phyloP scores from a whole-genome alignment of 257 asterid genomes.

The Fraxinus cuspidata region DNA sequence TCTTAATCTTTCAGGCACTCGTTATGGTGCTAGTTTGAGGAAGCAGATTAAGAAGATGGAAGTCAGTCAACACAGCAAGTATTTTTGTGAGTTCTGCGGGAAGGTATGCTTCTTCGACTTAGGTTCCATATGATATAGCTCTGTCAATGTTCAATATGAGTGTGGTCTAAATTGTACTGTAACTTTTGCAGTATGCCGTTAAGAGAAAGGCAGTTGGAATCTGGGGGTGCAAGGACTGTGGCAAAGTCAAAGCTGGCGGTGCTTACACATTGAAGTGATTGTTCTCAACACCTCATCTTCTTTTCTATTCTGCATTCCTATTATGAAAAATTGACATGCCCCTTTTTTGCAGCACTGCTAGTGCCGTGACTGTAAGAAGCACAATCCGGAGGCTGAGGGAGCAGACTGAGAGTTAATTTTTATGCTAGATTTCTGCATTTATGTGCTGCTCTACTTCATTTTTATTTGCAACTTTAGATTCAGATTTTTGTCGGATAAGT shows the following conservation, averaged over 20 bases:
- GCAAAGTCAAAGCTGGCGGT: slow-evolving; percentile 70
- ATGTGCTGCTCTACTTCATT: slow-evolving; percentile 15
- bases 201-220: slow-evolving; percentile 70
- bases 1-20: slow-evolving; percentile 7
- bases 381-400: slow-evolving; percentile 71
- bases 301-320: neutral
- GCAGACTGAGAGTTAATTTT: slow-evolving; percentile 56
- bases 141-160: neutral
- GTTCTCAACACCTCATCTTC: neutral
- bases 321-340: neutral
- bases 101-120: slow-evolving; percentile 16
- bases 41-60: slow-evolving; percentile 36
- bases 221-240: slow-evolving; percentile 75
- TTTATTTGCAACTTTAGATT: slow-evolving; percentile 12
- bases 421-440: slow-evolving; percentile 11
- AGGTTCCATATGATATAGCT: neutral
- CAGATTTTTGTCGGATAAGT: neutral
- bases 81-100: slow-evolving; percentile 34
- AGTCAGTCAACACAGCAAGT: slow-evolving; percentile 36
- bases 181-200: slow-evolving; percentile 51
- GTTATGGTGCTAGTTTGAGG: slow-evolving; percentile 30
- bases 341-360: slow-evolving; percentile 50
- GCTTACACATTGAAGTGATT: slow-evolving; percentile 62
- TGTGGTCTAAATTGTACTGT: neutral
- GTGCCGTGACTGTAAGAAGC: slow-evolving; percentile 73